Conservation (phyloP, 352 stramenopile species). For the Globisporangium apiculatum region DNA sequence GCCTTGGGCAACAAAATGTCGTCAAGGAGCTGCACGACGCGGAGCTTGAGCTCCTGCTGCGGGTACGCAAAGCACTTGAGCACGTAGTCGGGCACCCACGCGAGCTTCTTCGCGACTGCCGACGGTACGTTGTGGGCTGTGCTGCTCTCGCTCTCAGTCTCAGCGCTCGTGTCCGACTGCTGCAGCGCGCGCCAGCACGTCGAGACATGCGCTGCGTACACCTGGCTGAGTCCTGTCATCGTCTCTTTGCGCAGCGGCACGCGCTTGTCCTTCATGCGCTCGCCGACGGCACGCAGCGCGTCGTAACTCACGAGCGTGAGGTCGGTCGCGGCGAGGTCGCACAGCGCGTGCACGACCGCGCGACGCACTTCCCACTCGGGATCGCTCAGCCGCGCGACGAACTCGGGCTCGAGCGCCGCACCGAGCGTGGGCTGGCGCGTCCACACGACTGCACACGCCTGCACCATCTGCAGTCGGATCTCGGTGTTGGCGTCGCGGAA, state of each 20-base stretch:
- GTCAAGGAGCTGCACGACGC: conserved; percentile 77
- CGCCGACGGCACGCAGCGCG: conserved; percentile 63
- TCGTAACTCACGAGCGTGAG: conserved; percentile 60
- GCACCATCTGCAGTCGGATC: conserved; percentile 81
- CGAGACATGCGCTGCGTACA: conserved; percentile 70
- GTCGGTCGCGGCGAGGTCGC: conserved; percentile 68
- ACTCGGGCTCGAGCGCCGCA: conserved; percentile 61
- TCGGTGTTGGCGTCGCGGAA: conserved; percentile 85
- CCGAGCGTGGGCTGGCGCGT: conserved; percentile 58
- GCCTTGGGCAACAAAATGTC: conserved; percentile 79
- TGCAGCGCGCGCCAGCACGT: conserved; percentile 22
- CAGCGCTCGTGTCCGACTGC: conserved; percentile 1
- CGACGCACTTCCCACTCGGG: conserved; percentile 80
- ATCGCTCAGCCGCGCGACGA: conserved; percentile 63
- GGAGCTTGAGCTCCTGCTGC: conserved; percentile 75
- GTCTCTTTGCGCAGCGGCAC: conserved; percentile 75
- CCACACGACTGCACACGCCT: conserved; percentile 64
- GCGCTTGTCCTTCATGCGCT: conserved; percentile 88
- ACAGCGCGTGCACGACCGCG: conserved; percentile 71
- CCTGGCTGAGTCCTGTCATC: conserved; percentile 83
- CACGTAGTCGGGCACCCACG: conserved; percentile 79
- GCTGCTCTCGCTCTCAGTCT: conserved; percentile 15
- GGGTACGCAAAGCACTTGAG: conserved; percentile 85
- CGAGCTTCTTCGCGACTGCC: conserved; percentile 50
- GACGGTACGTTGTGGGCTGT: conserved; percentile 26